A percentile compares a stretch with the other conserved stretches of the same genome.
phyloP scores from a whole-genome alignment of 2,329 filamentous ascomycete species.

The Rhexocercosporidium sp. region DNA sequence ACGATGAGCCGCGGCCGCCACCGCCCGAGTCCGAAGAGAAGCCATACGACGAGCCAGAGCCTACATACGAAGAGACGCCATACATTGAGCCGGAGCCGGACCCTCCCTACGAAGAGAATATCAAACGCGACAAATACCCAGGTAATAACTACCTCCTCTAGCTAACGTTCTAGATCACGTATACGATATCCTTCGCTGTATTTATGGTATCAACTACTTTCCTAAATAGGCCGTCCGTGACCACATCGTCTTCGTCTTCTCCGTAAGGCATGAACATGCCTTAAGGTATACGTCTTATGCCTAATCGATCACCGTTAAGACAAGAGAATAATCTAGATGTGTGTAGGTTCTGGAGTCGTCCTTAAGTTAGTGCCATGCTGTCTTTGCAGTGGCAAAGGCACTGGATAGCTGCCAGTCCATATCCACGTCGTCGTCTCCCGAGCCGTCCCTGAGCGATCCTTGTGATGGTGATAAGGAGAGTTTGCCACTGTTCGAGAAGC shows the following conservation, averaged over 20 bases:
- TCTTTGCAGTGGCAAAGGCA: not conserved
- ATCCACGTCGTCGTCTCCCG: not conserved
- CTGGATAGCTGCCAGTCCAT: too few relatives aligned
- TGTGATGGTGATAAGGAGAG: not conserved
- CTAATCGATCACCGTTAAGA: not conserved
- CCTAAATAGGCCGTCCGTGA: not conserved
- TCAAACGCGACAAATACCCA: not conserved
- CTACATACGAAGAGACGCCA: not conserved
- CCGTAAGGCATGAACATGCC: too few relatives aligned
- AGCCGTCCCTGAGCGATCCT: not conserved
- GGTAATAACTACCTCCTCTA: not conserved
- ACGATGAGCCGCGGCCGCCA: not conserved
- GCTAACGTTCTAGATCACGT: not conserved
- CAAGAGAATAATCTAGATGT: not conserved
- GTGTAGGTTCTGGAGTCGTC: not conserved
- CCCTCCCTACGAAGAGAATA: not conserved
- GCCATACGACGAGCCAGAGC: not conserved
- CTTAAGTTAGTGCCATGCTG: not conserved
- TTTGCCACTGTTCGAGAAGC: not conserved
- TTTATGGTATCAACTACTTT: not conserved
- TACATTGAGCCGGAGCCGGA: not conserved
- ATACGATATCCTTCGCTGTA: not conserved
- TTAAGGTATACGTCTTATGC: not conserved
- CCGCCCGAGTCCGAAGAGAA: not conserved
- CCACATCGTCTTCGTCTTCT: not conserved